Evolutionary conservation across 2,329 filamentous ascomycete species (phyloP).

Genomic region (Colletotrichum kahawae): DNA sequence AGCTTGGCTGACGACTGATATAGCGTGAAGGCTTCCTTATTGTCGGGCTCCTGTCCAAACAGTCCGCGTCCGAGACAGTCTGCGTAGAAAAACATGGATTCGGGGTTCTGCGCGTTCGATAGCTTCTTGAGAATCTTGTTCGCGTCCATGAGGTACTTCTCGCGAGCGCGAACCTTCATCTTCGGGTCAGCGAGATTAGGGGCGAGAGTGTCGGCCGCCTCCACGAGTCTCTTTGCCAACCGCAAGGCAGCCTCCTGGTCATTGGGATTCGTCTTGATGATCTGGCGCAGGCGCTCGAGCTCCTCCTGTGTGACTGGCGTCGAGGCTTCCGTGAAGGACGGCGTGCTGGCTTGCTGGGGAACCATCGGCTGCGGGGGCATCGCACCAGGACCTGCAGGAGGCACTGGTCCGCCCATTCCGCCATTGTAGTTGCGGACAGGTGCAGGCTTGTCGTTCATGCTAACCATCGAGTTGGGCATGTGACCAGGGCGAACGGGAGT

Average conservation of each 20-base stretch:
- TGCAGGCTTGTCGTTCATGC: slow-evolving; percentile 60
- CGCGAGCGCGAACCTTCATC: slow-evolving; percentile 75
- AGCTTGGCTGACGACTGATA: slow-evolving; percentile 94
- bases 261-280: slow-evolving; percentile 72
- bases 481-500: slow-evolving; percentile 67
- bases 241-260: slow-evolving; percentile 75
- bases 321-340: slow-evolving; percentile 5
- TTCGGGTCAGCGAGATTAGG: slow-evolving; percentile 70
- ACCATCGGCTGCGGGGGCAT: slow-evolving; percentile 39
- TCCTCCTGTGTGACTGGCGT: slow-evolving; percentile 77
- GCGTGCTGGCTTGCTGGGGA: slow-evolving; percentile 27
- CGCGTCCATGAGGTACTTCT: slow-evolving; percentile 84
- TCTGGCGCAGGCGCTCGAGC: slow-evolving; percentile 74
- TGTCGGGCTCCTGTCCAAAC: slow-evolving; percentile 79
- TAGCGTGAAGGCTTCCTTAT: slow-evolving; percentile 90
- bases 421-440: slow-evolving; percentile 62
- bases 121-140: slow-evolving; percentile 93
- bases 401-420: slow-evolving; percentile 49
- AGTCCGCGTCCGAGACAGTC: slow-evolving; percentile 86
- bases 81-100: slow-evolving; percentile 93
- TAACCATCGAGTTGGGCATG: slow-evolving; percentile 63
- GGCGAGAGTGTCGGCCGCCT: slow-evolving; percentile 80
- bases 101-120: slow-evolving; percentile 71
- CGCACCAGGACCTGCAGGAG: slow-evolving; percentile 28
- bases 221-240: slow-evolving; percentile 83